Conservation (phyloP, 2,329 filamentous ascomycete species). For the Colletotrichum sidae region DNA sequence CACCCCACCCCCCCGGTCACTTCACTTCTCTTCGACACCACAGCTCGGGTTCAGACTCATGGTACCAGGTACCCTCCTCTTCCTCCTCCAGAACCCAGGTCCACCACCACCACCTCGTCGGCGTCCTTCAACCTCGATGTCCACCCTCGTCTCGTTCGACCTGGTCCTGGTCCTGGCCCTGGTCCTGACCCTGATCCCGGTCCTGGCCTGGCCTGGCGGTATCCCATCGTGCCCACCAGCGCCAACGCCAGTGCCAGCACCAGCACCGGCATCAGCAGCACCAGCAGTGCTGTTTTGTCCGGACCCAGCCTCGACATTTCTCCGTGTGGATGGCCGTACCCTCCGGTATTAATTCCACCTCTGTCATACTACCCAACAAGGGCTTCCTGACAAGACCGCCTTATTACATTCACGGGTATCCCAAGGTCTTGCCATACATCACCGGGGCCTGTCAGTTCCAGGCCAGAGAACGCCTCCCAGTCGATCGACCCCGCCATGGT, state of each 20-base stretch:
- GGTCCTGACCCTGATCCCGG: background rate
- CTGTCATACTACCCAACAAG: conserved; percentile 56
- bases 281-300: conserved; percentile 41
- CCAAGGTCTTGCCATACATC: conserved; percentile 53
- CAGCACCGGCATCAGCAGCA: no score
- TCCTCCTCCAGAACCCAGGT: no score
- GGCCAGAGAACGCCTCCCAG: conserved; percentile 45
- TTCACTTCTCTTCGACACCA: conserved; percentile 38
- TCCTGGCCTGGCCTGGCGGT: conserved; percentile 36
- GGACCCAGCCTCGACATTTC: conserved; percentile 60
- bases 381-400: conserved; percentile 51
- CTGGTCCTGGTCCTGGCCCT: no score
- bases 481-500: conserved; percentile 54
- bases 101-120: no score
- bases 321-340: conserved; percentile 56
- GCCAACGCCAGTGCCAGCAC: conserved; percentile 44
- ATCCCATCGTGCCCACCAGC: conserved; percentile 39
- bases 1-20: background rate
- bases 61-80: conserved; percentile 50
- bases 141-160: no score
- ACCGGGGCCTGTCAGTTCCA: conserved; percentile 53
- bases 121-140: no score
- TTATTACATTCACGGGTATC: conserved; percentile 45
- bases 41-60: conserved; percentile 42
- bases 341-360: conserved; percentile 61